A percentile compares a stretch with the other conserved stretches of the same genome.
Conservation (phyloP, 2,329 filamentous ascomycete genomes). For the Colletotrichum paranaense region DNA sequence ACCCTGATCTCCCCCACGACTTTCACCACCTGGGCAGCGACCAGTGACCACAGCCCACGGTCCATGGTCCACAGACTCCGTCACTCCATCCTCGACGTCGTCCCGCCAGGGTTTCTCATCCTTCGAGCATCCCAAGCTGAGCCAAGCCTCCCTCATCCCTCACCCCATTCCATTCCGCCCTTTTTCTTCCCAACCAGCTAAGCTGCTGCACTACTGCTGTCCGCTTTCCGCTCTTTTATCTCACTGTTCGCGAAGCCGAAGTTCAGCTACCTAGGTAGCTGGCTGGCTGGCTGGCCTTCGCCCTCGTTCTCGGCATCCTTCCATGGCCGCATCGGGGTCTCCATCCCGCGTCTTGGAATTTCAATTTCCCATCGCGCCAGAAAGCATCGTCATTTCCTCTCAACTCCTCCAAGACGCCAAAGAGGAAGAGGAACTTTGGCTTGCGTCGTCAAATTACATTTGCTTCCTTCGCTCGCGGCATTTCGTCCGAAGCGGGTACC, state of each 20-base stretch:
- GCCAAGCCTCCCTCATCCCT: conserved; percentile 23
- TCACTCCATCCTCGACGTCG: not conserved
- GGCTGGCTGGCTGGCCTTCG: not conserved
- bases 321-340: not conserved
- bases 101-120: conserved; percentile 24
- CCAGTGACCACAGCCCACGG: no score
- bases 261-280: not conserved
- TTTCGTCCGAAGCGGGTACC: conserved; percentile 1
- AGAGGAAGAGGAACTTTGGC: not conserved
- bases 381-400: conserved; percentile 7
- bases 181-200: conserved; percentile 4
- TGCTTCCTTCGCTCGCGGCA: not conserved
- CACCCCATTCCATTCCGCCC: conserved; percentile 11
- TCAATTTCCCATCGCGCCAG: not conserved
- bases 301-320: not conserved
- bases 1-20: not conserved
- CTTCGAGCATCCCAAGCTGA: conserved; percentile 24
- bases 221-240: not conserved
- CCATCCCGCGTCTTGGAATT: not conserved
- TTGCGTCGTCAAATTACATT: not conserved
- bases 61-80: no score
- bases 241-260: not conserved
- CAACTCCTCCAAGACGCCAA: no score
- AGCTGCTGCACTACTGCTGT: not conserved
- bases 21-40: not conserved